Percentiles rank a stretch among this genome's conserved stretches.
Conservation (phyloP, 257 asterid species). For the Striga asiatica region DNA sequence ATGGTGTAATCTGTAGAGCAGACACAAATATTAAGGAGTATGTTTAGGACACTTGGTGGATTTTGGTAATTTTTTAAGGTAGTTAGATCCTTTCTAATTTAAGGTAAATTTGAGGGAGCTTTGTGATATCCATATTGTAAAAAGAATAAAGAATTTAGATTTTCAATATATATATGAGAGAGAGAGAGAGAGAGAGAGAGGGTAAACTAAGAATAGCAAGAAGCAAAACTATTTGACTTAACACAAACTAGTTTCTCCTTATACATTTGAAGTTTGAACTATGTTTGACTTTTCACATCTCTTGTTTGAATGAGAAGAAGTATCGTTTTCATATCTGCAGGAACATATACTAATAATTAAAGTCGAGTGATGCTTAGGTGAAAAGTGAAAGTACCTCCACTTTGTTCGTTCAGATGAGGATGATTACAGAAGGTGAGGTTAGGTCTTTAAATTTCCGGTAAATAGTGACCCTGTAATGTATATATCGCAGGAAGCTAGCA, state of each 20-base stretch:
- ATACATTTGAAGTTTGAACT: neutral
- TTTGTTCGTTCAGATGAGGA: neutral
- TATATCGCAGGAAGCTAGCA: conserved; percentile 8
- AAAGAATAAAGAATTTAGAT: neutral
- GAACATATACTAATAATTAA: neutral
- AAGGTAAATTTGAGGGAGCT: neutral
- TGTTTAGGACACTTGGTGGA: too few relatives aligned
- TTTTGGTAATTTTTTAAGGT: too few relatives aligned
- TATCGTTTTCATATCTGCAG: conserved; percentile 7
- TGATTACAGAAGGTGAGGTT: conserved; percentile 4
- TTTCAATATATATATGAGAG: neutral
- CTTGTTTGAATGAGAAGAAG: neutral
- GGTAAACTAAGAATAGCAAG: neutral
- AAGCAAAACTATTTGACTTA: neutral
- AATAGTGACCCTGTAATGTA: neutral
- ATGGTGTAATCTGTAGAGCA: too few relatives aligned
- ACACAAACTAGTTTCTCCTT: neutral
- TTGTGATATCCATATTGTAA: neutral
- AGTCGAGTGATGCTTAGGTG: neutral
- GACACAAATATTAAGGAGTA: neutral
- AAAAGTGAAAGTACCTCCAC: neutral
- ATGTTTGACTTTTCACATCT: neutral
- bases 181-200: neutral
- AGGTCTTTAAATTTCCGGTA: conserved; percentile 14
- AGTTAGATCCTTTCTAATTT: too few relatives aligned